phyloP scores from a whole-genome alignment of 768 basidiomycete species.

The Crucibulum laeve region DNA sequence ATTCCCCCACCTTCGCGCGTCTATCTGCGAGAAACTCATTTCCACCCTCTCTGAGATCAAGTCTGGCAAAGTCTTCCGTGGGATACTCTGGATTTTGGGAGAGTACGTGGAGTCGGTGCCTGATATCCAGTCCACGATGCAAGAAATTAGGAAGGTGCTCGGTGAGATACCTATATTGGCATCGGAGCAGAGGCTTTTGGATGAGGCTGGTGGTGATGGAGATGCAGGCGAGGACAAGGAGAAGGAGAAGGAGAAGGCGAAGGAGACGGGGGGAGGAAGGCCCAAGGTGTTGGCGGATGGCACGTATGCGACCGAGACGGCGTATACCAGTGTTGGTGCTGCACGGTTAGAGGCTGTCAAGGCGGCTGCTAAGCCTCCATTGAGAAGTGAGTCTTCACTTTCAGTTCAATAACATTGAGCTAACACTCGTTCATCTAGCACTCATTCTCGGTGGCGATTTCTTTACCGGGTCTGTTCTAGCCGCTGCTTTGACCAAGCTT shows the following conservation, averaged over 20 bases:
- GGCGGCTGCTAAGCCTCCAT: conserved; percentile 84
- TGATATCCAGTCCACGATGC: conserved; percentile 72
- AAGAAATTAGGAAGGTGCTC: conserved; percentile 76
- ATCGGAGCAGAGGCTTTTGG: conserved; percentile 78
- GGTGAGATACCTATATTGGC: conserved; percentile 98
- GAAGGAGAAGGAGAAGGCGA: conserved; percentile 43
- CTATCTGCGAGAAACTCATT: conserved; percentile 84
- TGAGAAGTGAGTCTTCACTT: conserved; percentile 53
- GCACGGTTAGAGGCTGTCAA: conserved; percentile 79
- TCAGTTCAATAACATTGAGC: conserved; percentile 1
- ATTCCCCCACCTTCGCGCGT: conserved; percentile 80
- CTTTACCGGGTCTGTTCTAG: conserved; percentile 92
- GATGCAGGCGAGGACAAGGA: conserved; percentile 42
- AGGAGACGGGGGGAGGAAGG: conserved; percentile 42
- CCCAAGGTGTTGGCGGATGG: conserved; percentile 91
- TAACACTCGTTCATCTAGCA: conserved; percentile 33
- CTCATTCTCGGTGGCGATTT: conserved; percentile 94
- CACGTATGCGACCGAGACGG: conserved; percentile 96
- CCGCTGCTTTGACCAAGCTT: conserved; percentile 86
- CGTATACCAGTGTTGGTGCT: conserved; percentile 61
- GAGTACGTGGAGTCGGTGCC: conserved; percentile 74
- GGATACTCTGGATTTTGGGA: conserved; percentile 97
- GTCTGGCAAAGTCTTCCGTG: conserved; percentile 95
- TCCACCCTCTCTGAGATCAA: conserved; percentile 82
- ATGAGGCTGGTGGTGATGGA: conserved; percentile 55